phyloP scores from a whole-genome alignment of 345 rosid species.

The Gossypium longicalyx region DNA sequence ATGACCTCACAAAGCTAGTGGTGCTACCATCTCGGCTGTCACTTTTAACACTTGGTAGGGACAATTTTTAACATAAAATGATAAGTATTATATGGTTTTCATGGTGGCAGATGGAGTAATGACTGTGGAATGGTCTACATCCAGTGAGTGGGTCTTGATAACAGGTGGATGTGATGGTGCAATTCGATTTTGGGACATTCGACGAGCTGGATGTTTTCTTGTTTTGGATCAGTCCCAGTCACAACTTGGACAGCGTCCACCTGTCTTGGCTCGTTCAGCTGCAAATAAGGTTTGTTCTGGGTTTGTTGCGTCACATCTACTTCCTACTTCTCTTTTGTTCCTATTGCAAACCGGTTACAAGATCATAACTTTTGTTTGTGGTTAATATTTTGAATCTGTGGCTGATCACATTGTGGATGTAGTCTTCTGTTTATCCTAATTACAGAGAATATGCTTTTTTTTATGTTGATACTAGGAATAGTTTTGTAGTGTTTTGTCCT shows the following conservation, averaged over 20 bases:
- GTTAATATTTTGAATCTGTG: background rate
- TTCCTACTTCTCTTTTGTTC: background rate
- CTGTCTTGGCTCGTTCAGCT: conserved; percentile 43
- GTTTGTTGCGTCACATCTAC: background rate
- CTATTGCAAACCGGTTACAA: conserved; percentile 4
- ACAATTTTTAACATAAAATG: background rate
- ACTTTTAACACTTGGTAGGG: background rate
- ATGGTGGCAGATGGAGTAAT: conserved; percentile 74
- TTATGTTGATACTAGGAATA: background rate
- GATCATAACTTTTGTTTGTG: background rate
- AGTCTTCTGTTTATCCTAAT: background rate
- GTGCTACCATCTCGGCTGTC: background rate
- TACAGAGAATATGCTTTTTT: background rate
- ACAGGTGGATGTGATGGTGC: conserved; percentile 99
- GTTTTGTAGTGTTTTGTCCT: background rate
- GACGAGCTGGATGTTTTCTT: conserved; percentile 87
- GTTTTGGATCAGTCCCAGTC: conserved; percentile 81
- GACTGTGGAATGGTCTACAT: conserved; percentile 93
- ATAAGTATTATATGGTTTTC: conserved; percentile 16
- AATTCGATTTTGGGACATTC: conserved; percentile 94
- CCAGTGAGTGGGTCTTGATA: conserved; percentile 85
- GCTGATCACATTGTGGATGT: background rate
- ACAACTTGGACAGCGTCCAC: conserved; percentile 83
- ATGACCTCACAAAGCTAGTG: background rate
- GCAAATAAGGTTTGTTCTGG: conserved; percentile 46